Percentiles rank a stretch among this genome's conserved stretches.
Evolutionary conservation across 345 rosid species (phyloP).

Genomic region (Eucalyptus caleyi): DNA sequence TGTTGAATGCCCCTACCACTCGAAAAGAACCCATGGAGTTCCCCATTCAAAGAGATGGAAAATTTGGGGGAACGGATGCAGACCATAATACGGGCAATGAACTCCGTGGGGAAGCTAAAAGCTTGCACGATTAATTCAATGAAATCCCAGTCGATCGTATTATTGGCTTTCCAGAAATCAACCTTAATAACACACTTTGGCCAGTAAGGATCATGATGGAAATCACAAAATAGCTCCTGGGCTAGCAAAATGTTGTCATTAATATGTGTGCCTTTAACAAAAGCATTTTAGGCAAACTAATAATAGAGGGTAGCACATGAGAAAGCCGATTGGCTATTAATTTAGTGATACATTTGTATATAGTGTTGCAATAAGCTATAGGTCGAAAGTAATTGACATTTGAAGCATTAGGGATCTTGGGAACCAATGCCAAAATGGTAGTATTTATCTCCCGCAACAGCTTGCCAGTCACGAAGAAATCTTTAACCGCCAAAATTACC

Average conservation of each 20-base stretch:
- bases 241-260: no score
- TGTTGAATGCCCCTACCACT: no score
- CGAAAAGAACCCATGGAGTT: no score
- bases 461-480: not conserved
- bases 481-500: not conserved
- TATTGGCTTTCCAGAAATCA: fast-evolving
- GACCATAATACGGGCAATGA: no score
- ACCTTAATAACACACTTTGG: no score
- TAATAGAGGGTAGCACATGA: fast-evolving
- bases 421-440: not conserved
- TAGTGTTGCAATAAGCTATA: not conserved
- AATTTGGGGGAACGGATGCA: no score
- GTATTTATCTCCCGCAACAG: not conserved
- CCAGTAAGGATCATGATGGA: no score
- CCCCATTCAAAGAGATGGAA: no score
- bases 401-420: not conserved
- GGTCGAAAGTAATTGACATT: fast-evolving
- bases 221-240: no score
- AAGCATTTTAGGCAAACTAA: not conserved
- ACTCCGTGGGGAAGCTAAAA: no score
- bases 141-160: no score
- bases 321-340: not conserved
- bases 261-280: not conserved
- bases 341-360: not conserved
- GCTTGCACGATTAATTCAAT: no score